phyloP scores from a whole-genome alignment of 352 stramenopile genomes.

The Phytophthora multivora region DNA sequence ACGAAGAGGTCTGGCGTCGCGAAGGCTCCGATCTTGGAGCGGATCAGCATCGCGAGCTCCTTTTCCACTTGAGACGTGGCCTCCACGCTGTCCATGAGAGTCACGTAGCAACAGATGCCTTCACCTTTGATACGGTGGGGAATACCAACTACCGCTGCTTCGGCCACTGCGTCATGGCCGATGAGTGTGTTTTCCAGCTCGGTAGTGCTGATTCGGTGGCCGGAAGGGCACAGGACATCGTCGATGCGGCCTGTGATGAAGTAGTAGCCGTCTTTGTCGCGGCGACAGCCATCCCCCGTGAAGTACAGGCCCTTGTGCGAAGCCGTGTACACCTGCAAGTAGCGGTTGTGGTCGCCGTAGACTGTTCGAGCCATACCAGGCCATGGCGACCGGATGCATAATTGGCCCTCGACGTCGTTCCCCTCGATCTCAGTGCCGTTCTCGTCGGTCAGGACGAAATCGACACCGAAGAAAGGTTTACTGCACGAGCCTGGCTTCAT shows the following conservation, averaged over 20 bases:
- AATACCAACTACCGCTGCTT: neutral
- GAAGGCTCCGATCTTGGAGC: constrained; percentile 9
- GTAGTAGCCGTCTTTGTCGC: neutral
- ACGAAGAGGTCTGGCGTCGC: constrained; percentile 14
- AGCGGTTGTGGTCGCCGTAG: neutral
- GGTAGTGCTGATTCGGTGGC: neutral
- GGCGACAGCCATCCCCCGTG: neutral
- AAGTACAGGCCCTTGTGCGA: neutral
- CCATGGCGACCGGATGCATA: neutral
- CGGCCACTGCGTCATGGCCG: neutral
- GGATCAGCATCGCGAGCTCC: constrained; percentile 38
- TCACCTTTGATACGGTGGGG: neutral
- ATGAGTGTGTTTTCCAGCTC: neutral
- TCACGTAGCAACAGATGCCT: neutral
- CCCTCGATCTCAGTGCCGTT: neutral
- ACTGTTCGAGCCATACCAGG: neutral
- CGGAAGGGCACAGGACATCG: neutral
- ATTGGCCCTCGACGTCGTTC: neutral
- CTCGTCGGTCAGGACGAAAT: neutral
- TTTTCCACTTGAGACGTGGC: constrained; percentile 53
- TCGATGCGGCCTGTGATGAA: neutral
- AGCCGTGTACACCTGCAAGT: neutral
- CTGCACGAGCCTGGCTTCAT: neutral
- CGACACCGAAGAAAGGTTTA: neutral
- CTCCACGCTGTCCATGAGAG: neutral